Percentiles rank a stretch among this genome's conserved stretches.
Evolutionary conservation across 352 stramenopile species (phyloP).

Genomic region (Phytophthora brassicae): DNA sequence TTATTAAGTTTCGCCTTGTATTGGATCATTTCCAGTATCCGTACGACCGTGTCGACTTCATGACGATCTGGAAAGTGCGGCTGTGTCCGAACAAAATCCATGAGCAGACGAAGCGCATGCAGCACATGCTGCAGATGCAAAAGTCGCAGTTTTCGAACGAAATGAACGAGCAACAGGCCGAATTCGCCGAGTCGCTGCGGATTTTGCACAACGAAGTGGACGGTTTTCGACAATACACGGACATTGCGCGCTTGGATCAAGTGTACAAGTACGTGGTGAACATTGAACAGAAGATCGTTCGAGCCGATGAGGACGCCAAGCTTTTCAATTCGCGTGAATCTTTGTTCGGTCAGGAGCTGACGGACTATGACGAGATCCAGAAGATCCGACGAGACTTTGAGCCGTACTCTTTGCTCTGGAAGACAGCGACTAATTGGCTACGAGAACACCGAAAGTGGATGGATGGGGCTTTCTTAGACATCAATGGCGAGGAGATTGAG

Average conservation of each 20-base stretch:
- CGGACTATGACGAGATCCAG: conserved; percentile 90
- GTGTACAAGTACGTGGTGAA: conserved; percentile 87
- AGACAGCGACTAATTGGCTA: conserved; percentile 90
- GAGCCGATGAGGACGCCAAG: conserved; percentile 86
- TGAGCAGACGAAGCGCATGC: conserved; percentile 85
- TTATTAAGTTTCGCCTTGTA: conserved; percentile 79
- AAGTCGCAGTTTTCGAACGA: conserved; percentile 85
- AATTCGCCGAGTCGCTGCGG: conserved; percentile 86
- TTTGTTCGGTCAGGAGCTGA: conserved; percentile 87
- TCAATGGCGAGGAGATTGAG: conserved; percentile 93
- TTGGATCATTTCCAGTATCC: conserved; percentile 84
- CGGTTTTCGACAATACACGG: conserved; percentile 83
- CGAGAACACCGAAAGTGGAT: conserved; percentile 93
- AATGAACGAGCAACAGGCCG: conserved; percentile 92
- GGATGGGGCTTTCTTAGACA: conserved; percentile 86
- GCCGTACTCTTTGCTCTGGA: conserved; percentile 94
- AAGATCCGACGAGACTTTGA: conserved; percentile 93
- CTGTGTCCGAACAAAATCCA: conserved; percentile 88
- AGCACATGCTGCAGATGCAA: conserved; percentile 76
- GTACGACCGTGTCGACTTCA: conserved; percentile 88
- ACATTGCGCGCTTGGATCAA: conserved; percentile 83
- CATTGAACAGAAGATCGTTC: conserved; percentile 87
- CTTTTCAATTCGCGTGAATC: conserved; percentile 92
- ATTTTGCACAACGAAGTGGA: conserved; percentile 89
- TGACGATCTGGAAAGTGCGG: conserved; percentile 88